Conservation (phyloP, 192 early-diverging fungal species). For the Entrophospora sp. region DNA sequence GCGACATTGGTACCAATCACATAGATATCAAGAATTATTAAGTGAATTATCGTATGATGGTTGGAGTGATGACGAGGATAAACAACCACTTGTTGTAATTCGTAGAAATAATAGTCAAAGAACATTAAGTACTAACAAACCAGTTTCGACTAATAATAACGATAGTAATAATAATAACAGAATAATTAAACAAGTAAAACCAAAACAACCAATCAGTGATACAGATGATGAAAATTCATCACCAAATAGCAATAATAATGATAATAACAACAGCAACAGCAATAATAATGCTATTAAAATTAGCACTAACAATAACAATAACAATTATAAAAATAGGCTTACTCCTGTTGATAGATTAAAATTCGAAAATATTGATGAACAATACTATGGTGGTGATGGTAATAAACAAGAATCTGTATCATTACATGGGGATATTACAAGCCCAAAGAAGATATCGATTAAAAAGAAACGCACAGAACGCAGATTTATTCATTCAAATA, state of each 20-base stretch:
- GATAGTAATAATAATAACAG: no score
- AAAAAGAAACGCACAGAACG: neutral
- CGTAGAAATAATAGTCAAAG: neutral
- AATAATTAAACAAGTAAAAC: no score
- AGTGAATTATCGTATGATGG: neutral
- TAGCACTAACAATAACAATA: no score
- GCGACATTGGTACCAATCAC: neutral
- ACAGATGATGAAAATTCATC: constrained; percentile 13
- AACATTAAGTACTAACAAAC: neutral
- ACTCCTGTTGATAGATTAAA: no score
- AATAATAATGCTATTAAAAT: no score
- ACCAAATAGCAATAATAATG: no score
- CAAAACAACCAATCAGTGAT: neutral
- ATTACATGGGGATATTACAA: no score
- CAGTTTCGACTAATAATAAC: no score
- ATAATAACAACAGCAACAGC: no score
- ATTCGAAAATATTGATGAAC: neutral
- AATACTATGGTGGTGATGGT: neutral
- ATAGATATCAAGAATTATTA: constrained; percentile 2
- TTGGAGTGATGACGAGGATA: constrained; percentile 6
- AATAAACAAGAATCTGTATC: no score
- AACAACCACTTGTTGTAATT: neutral
- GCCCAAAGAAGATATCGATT: no score
- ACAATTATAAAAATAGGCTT: no score
- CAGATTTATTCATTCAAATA: constrained; percentile 44